A percentile compares a stretch with the other conserved stretches of the same genome.
Evolutionary conservation across 192 early-diverging fungal genomes (phyloP).

Genomic region (Phycomyces nitens): DNA sequence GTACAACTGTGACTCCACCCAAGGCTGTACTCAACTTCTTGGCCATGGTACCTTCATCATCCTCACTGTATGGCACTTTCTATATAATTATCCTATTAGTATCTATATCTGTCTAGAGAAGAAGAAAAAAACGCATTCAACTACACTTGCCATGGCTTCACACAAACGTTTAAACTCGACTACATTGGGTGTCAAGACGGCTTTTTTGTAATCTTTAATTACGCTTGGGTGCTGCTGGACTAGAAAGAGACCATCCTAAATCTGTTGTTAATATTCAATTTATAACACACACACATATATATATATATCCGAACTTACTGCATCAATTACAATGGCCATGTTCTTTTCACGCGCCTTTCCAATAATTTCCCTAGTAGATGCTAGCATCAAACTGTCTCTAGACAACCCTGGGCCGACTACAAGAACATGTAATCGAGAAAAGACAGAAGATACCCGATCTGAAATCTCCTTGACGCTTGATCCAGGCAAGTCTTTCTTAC

Average conservation of each 20-base stretch:
- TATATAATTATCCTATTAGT: not conserved
- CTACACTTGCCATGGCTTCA: conserved; percentile 47
- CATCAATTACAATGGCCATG: conserved; percentile 87
- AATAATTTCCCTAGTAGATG: conserved; percentile 67
- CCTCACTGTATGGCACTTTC: not conserved
- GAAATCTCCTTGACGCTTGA: conserved; percentile 37
- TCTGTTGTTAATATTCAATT: not conserved
- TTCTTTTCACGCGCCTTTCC: conserved; percentile 51
- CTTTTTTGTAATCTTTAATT: conserved; percentile 66
- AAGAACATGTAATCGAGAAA: conserved; percentile 77
- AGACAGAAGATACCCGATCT: conserved; percentile 43
- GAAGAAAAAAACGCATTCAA: too few relatives aligned
- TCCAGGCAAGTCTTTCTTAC: conserved; percentile 6
- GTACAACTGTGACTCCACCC: conserved; percentile 75
- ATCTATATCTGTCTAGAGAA: too few relatives aligned
- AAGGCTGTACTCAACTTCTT: conserved; percentile 58
- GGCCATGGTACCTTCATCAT: conserved; percentile 37
- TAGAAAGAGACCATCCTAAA: conserved; percentile 77
- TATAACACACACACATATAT: not conserved
- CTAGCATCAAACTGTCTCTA: conserved; percentile 65
- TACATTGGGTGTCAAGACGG: conserved; percentile 85
- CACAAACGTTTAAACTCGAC: conserved; percentile 82
- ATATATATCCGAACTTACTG: conserved; percentile 46
- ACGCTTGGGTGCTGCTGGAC: conserved; percentile 68
- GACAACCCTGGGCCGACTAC: conserved; percentile 91